phyloP scores from a whole-genome alignment of 768 basidiomycete species.

The Lentinula sp. region DNA sequence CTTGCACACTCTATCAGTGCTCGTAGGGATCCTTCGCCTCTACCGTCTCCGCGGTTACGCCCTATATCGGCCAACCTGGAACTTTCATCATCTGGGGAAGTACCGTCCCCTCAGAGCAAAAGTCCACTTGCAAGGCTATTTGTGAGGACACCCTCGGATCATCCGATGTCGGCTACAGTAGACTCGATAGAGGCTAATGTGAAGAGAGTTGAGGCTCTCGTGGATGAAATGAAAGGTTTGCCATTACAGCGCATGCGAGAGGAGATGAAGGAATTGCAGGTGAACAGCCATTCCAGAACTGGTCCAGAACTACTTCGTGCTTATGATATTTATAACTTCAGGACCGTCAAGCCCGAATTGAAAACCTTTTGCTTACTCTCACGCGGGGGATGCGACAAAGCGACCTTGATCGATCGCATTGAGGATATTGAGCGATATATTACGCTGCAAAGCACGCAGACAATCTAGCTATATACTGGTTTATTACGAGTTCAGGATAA shows the following conservation, averaged over 20 bases:
- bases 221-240: constrained; percentile 58
- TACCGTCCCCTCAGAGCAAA: constrained; percentile 16
- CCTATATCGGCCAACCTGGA: constrained; percentile 9
- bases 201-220: constrained; percentile 50
- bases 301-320: neutral
- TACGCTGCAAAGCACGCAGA: neutral
- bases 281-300: constrained; percentile 19
- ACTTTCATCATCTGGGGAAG: constrained; percentile 14
- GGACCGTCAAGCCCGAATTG: constrained; percentile 77
- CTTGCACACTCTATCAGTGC: constrained; percentile 3
- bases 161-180: constrained; percentile 6
- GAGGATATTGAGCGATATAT: neutral
- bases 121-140: constrained; percentile 47
- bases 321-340: constrained; percentile 16
- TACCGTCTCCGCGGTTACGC: constrained; percentile 18
- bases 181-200: constrained; percentile 39
- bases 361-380: constrained; percentile 61
- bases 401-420: neutral
- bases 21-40: constrained; percentile 9
- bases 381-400: constrained; percentile 57
- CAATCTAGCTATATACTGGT: neutral
- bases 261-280: constrained; percentile 82
- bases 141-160: constrained; percentile 12
- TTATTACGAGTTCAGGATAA: neutral
- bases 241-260: constrained; percentile 65